A percentile compares a stretch with the other conserved stretches of the same genome.
phyloP scores from a whole-genome alignment of 129 eudicot species.

The Flaveria sonorensis region DNA sequence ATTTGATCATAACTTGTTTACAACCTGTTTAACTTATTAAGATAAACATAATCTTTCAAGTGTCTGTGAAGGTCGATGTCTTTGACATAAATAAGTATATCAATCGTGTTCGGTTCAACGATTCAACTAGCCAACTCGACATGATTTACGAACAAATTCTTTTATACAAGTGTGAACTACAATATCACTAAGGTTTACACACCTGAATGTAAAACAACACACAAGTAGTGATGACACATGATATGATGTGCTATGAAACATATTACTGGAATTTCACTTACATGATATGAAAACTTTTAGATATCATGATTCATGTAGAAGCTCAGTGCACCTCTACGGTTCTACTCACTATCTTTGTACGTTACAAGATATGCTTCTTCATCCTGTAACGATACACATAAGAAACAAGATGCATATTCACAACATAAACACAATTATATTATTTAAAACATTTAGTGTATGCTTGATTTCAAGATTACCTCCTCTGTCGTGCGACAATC shows the following conservation, averaged over 20 bases:
- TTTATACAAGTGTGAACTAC: background rate
- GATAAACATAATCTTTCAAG: too few species aligned
- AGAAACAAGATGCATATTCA: background rate
- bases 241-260: background rate
- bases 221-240: background rate
- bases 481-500: slow-evolving; percentile 37
- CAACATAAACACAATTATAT: background rate
- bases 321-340: background rate
- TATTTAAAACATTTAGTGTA: background rate
- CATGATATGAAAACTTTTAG: background rate
- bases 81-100: background rate
- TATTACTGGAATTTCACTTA: background rate
- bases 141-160: background rate
- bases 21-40: background rate
- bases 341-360: slow-evolving; percentile 42
- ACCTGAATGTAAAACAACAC: background rate
- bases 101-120: background rate
- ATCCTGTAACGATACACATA: slow-evolving; percentile 32
- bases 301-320: background rate
- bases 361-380: slow-evolving; percentile 66
- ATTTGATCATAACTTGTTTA: too few species aligned
- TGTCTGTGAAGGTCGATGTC: background rate
- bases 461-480: slow-evolving; percentile 35
- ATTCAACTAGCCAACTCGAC: background rate
- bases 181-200: background rate